Conservation (phyloP, 129 eudicot genomes). For the Smallanthus sonchifolius region DNA sequence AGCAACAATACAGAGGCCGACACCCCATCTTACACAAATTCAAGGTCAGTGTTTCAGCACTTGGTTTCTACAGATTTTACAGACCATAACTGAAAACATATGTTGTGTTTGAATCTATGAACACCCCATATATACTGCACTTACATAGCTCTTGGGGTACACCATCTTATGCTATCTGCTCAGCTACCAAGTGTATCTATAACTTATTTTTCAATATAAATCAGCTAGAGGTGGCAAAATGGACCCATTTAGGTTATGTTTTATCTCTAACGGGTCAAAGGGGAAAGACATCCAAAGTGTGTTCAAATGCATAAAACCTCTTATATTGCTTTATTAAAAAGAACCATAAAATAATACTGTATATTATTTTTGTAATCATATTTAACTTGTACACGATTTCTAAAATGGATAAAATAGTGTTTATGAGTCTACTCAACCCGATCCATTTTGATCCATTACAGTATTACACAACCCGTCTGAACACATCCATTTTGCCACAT, state of each 20-base stretch:
- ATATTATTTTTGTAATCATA: neutral
- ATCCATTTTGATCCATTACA: neutral
- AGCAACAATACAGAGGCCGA: constrained; percentile 34
- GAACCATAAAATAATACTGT: neutral
- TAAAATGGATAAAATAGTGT: neutral
- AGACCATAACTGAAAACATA: neutral
- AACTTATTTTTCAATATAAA: neutral
- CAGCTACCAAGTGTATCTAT: neutral
- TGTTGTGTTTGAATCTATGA: neutral
- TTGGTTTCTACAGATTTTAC: neutral
- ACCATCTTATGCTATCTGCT: neutral
- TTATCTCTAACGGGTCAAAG: neutral
- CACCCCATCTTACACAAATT: constrained; percentile 48
- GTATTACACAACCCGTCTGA: neutral
- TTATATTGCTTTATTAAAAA: neutral
- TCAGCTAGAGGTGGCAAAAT: neutral
- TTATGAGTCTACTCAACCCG: neutral
- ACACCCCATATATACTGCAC: neutral
- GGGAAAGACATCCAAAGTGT: neutral
- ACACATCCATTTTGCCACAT: neutral
- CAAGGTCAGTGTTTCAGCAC: constrained; percentile 38
- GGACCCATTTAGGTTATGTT: neutral
- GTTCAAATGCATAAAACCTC: neutral
- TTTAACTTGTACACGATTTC: neutral
- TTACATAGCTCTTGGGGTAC: neutral